These are phyloP conservation scores for Penicillium palitans DNA, from an alignment of 2,329 filamentous ascomycete genomes.

Conservation along the genomic window DNA sequence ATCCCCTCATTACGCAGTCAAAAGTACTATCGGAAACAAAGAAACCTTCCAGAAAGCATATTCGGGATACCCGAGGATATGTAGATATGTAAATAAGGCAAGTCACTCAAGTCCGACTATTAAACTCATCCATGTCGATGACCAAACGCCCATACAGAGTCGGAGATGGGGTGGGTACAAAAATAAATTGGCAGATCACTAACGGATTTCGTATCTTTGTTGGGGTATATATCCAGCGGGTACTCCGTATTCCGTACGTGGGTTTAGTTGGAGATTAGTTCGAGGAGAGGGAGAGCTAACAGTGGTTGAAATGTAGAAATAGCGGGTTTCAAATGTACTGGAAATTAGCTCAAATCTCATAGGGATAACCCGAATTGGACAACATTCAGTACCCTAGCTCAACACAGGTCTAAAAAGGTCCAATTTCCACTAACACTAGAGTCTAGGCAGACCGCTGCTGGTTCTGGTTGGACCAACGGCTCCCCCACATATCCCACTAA, in stretches of 20 bases:
- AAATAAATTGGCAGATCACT: slow-evolving; percentile 12
- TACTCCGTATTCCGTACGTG: not conserved
- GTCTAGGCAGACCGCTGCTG: slow-evolving; percentile 14
- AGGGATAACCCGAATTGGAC: slow-evolving; percentile 4
- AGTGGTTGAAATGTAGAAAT: not conserved
- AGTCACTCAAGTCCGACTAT: not conserved
- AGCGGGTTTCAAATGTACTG: slow-evolving; percentile 6
- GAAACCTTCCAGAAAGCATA: slow-evolving; percentile 27
- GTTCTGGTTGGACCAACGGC: slow-evolving; percentile 17
- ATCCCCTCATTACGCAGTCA: slow-evolving; percentile 42
- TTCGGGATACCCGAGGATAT: slow-evolving; percentile 8
- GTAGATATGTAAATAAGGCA: slow-evolving; percentile 15
- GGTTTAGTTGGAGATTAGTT: slow-evolving; percentile 23
- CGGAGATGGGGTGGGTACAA: not conserved
- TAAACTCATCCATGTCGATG: not conserved
- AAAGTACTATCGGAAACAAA: slow-evolving; percentile 21
- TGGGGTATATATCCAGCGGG: slow-evolving; percentile 17
- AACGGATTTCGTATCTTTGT: slow-evolving; percentile 12
- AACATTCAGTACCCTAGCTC: slow-evolving; percentile 9
- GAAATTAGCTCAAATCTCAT: slow-evolving; percentile 8
- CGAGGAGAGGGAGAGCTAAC: not conserved
- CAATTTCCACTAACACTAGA: slow-evolving; percentile 17
- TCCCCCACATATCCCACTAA: slow-evolving; percentile 19
- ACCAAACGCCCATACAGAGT: not conserved
- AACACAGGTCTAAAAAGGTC: not conserved